Evolutionary conservation across 352 stramenopile genomes (phyloP).

Genomic region (Globisporangium viniferum): DNA sequence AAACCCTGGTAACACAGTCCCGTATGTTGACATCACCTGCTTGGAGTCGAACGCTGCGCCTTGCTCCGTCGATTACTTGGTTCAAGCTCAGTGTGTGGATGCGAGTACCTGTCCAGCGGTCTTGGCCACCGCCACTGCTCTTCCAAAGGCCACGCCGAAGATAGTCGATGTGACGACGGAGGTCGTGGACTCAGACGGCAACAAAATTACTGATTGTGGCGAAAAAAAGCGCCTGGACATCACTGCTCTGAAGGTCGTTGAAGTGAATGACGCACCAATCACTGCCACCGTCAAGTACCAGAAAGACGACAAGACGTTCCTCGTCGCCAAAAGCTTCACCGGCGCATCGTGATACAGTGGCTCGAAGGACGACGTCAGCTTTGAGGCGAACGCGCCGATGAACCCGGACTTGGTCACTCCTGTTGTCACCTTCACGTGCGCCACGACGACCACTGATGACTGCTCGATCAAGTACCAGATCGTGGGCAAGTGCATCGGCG

Average conservation of each 20-base stretch:
- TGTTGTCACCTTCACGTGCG: background rate
- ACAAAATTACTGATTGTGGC: too few relatives aligned
- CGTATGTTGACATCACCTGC: background rate
- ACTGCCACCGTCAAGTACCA: background rate
- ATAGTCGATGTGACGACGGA: too few relatives aligned
- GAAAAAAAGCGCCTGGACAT: too few relatives aligned
- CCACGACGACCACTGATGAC: background rate
- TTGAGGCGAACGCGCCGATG: background rate
- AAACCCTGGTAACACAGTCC: background rate
- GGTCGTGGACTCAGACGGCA: too few relatives aligned
- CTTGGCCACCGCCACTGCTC: too few relatives aligned
- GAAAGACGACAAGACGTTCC: too few relatives aligned
- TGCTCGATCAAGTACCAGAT: conserved; percentile 8
- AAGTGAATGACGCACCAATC: too few relatives aligned
- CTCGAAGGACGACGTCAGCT: background rate
- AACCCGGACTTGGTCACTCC: background rate
- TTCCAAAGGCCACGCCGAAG: too few relatives aligned
- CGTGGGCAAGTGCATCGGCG: background rate
- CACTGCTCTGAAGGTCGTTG: too few relatives aligned
- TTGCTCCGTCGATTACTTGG: too few relatives aligned
- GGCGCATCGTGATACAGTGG: background rate
- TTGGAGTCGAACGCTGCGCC: background rate
- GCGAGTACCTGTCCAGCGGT: too few relatives aligned
- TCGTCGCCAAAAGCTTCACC: background rate
- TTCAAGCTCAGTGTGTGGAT: too few relatives aligned